Percentiles rank a stretch among this genome's conserved stretches.
Conservation (phyloP, 495 filamentous ascomycete species). For the Sordaria brevicollis region DNA sequence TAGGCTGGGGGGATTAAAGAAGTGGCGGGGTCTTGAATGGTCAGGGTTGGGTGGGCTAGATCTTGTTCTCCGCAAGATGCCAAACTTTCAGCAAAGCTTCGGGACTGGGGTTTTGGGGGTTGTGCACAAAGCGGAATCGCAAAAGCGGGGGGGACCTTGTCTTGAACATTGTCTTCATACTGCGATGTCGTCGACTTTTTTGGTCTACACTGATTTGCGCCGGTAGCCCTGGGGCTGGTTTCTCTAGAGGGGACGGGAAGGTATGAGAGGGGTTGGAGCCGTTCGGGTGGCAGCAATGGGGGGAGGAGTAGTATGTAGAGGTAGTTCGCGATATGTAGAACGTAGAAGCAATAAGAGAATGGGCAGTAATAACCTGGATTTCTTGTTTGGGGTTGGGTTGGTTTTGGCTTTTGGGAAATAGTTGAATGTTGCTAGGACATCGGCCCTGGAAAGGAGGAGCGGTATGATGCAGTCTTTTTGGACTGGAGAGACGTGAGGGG, state of each 20-base stretch:
- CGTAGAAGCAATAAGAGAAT: background rate
- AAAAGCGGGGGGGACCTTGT: slow-evolving; percentile 41
- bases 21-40: slow-evolving; percentile 7
- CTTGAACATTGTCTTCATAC: slow-evolving; percentile 35
- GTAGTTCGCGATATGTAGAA: background rate
- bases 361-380: background rate
- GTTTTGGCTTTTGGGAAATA: too few species aligned
- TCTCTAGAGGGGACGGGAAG: slow-evolving; percentile 1
- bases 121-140: slow-evolving; percentile 4
- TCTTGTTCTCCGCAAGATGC: slow-evolving; percentile 16
- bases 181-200: slow-evolving; percentile 4
- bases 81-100: slow-evolving; percentile 22
- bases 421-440: background rate
- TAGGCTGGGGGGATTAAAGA: background rate
- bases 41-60: slow-evolving; percentile 15
- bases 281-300: slow-evolving; percentile 10
- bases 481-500: background rate
- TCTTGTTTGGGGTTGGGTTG: background rate
- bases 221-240: slow-evolving; percentile 4
- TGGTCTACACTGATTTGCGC: background rate
- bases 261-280: background rate
- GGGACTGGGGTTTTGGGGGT: background rate
- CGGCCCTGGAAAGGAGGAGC: background rate
- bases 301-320: slow-evolving; percentile 4
- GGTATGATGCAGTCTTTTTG: background rate